These are phyloP conservation scores for Sclerospora graminicola DNA, from an alignment of 352 stramenopile genomes.

Conservation along the genomic window DNA sequence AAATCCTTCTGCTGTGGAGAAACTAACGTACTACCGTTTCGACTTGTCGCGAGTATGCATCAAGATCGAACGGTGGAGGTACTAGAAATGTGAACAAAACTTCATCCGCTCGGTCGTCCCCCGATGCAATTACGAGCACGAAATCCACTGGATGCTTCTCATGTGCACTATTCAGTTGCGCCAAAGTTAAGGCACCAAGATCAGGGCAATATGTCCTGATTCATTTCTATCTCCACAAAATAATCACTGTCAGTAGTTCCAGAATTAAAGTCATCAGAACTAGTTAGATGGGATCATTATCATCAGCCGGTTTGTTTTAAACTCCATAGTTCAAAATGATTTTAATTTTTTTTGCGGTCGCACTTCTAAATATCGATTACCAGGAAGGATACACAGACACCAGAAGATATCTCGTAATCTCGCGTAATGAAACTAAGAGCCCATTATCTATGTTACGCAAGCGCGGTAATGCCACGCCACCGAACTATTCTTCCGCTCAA, in stretches of 20 bases:
- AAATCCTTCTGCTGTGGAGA: slow-evolving; percentile 6
- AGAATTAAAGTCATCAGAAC: slow-evolving; percentile 6
- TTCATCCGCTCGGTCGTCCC: slow-evolving; percentile 76
- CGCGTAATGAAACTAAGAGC: too few species aligned
- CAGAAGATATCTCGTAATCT: too few species aligned
- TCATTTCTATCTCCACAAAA: slow-evolving; percentile 12
- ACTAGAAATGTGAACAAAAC: slow-evolving; percentile 69
- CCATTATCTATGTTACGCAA: slow-evolving; percentile 67
- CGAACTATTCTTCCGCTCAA: too few species aligned
- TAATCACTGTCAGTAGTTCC: too few species aligned
- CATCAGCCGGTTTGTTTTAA: slow-evolving; percentile 6
- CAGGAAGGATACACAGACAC: slow-evolving; percentile 63
- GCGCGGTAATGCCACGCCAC: too few species aligned
- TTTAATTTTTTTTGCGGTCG: slow-evolving; percentile 75
- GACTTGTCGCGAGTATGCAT: too few species aligned
- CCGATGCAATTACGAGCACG: too few species aligned
- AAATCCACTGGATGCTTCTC: slow-evolving; percentile 58
- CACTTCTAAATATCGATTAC: slow-evolving; percentile 68
- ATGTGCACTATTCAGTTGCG: too few species aligned
- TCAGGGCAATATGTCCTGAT: slow-evolving; percentile 10
- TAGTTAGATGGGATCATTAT: not conserved
- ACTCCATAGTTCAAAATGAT: slow-evolving; percentile 36
- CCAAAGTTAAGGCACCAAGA: slow-evolving; percentile 1
- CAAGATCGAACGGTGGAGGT: too few species aligned
- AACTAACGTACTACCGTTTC: too few species aligned